Percentiles rank a stretch among this genome's conserved stretches.
Evolutionary conservation across 345 rosid species (phyloP).

Genomic region (Lumnitzera littorea): DNA sequence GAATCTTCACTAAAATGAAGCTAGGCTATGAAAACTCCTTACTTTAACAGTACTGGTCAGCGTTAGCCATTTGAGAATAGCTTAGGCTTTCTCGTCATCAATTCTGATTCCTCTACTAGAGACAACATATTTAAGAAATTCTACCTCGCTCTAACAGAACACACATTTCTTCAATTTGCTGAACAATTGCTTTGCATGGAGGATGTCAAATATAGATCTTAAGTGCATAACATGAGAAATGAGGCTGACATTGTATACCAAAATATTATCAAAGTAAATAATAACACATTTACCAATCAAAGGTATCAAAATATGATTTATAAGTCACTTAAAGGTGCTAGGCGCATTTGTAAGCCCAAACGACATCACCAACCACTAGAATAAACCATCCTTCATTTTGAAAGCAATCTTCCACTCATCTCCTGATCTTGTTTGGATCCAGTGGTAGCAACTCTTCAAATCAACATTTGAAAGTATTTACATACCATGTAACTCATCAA

Average conservation of each 20-base stretch:
- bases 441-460: not conserved
- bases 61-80: no score
- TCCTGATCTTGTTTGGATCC: not conserved
- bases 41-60: no score
- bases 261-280: not conserved
- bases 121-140: not conserved
- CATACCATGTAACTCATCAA: not conserved
- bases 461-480: not conserved
- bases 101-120: not conserved
- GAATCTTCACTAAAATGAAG: no score
- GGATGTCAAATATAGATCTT: no score
- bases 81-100: no score
- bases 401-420: not conserved
- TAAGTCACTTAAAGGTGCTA: not conserved
- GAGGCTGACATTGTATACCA: no score
- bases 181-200: not conserved
- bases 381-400: not conserved
- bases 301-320: not conserved
- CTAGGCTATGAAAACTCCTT: no score
- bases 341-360: not conserved
- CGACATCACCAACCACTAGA: not conserved
- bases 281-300: not conserved
- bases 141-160: not conserved
- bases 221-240: no score
- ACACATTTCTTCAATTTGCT: not conserved